Conservation (phyloP, 2,329 filamentous ascomycete genomes). For the Apiospora aurea region DNA sequence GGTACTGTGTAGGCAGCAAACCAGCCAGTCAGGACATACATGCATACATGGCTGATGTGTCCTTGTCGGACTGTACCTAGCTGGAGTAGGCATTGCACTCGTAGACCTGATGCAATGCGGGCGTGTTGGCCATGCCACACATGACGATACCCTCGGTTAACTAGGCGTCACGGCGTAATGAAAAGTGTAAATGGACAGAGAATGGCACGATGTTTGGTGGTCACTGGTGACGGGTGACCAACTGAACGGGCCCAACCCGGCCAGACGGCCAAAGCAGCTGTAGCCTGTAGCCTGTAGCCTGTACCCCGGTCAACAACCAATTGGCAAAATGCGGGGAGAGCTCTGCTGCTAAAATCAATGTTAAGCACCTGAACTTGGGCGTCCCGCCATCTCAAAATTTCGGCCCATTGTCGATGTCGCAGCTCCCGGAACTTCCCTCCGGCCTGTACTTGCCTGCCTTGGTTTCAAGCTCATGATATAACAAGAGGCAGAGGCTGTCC, state of each 20-base stretch:
- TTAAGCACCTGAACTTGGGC: background rate
- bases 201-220: slow-evolving; percentile 18
- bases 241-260: background rate
- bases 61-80: background rate
- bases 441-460: too few species aligned
- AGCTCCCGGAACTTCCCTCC: background rate
- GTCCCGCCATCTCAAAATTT: background rate
- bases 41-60: too few species aligned
- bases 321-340: slow-evolving; percentile 14
- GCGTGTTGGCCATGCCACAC: background rate
- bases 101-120: background rate
- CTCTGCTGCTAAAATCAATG: background rate
- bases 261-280: background rate
- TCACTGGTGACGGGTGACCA: slow-evolving; percentile 3
- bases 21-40: background rate
- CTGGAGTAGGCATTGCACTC: background rate
- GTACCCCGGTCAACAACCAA: background rate
- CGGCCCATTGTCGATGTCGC: background rate
- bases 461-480: background rate
- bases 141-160: slow-evolving; percentile 11
- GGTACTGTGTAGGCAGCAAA: slow-evolving; percentile 52
- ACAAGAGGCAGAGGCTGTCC: background rate
- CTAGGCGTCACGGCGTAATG: background rate
- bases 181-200: slow-evolving; percentile 12
- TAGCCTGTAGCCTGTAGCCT: too few species aligned